Evolutionary conservation across 495 filamentous ascomycete species (phyloP), one percentile per base, ranked within the genome.

Genomic region (Neurospora discreta): DNA sequence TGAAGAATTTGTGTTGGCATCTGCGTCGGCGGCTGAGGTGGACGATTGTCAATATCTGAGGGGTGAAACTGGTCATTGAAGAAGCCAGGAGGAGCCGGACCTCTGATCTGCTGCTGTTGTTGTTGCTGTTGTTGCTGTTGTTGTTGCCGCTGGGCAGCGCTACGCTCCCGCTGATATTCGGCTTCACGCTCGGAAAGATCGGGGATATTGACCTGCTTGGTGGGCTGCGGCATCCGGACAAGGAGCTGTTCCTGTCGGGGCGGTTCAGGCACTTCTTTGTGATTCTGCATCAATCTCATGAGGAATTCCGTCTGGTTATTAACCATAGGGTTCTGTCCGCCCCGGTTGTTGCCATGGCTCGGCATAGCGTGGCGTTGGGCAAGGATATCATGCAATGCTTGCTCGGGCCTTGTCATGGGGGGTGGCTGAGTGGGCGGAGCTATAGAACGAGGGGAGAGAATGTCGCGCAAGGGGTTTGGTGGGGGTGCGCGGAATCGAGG

Each of bases 1-100:
- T 87, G 86, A 23, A 88, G 79, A 52, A 88, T 88, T 72, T 87
- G 85, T 6, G 86, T 88, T 11, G 84, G 84, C 70, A 83, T 82
- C 30, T 80, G 80, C 30, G 81, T 82, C 46, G 80, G 79, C 36
- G 75, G 78, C 46, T 72, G 73, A 44, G 74, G 52, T 26, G 82
- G 84, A 72, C 40, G 68, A 39, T 84, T 82, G 26, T 71, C 70
- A 26, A 80, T 74, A 41, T 85, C 83, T 1, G 77, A 74, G 3
- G 79, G 82, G 68, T 81, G 83, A 71, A 83, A 81, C 67, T 81
- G 78, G 20, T 81, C 84, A 18, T 85, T 83, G 26, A 84, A 77
- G 72, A 83, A 84, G 70, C 78, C 79, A 1, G 82, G 80, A 2
- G 78, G 79, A 18, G 72, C 74, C 68, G 73, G 76, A 2, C 72